Evolutionary conservation across 2,329 filamentous ascomycete species (phyloP).

Genomic region (Colletotrichum nymphaeae): DNA sequence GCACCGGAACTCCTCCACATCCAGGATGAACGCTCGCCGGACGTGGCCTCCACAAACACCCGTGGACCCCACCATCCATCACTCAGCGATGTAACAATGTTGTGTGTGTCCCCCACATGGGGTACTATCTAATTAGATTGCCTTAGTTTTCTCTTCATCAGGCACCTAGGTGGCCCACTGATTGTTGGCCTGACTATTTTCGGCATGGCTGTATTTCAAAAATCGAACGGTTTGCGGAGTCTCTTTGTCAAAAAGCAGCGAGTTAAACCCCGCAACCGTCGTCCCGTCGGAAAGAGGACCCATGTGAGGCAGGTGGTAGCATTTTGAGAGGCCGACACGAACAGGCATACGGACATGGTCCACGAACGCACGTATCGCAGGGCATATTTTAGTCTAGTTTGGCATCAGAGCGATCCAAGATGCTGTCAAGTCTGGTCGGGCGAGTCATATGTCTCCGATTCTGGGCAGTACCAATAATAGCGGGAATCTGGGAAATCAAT

Average conservation of each 20-base stretch:
- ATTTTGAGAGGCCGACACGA: neutral
- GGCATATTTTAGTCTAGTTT: neutral
- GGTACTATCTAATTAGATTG: neutral
- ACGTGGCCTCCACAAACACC: conserved; percentile 21
- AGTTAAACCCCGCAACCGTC: neutral
- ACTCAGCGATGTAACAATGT: conserved; percentile 2
- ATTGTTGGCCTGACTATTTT: neutral
- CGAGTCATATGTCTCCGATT: neutral
- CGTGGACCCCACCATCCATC: conserved; percentile 5
- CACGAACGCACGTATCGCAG: neutral
- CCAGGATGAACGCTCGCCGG: neutral
- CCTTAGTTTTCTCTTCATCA: neutral
- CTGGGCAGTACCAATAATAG: neutral
- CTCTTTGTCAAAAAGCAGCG: neutral
- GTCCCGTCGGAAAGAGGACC: neutral
- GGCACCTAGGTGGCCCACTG: neutral
- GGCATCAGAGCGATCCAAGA: neutral
- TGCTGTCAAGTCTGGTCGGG: neutral
- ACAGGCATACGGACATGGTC: neutral
- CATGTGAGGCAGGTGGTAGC: neutral
- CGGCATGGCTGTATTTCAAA: neutral
- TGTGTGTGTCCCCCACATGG: conserved; percentile 10
- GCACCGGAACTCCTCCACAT: conserved; percentile 19
- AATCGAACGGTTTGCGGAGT: neutral
- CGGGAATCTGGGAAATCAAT: neutral